Evolutionary conservation across 495 filamentous ascomycete species (phyloP).

Genomic region (Penicilliopsis zonata): DNA sequence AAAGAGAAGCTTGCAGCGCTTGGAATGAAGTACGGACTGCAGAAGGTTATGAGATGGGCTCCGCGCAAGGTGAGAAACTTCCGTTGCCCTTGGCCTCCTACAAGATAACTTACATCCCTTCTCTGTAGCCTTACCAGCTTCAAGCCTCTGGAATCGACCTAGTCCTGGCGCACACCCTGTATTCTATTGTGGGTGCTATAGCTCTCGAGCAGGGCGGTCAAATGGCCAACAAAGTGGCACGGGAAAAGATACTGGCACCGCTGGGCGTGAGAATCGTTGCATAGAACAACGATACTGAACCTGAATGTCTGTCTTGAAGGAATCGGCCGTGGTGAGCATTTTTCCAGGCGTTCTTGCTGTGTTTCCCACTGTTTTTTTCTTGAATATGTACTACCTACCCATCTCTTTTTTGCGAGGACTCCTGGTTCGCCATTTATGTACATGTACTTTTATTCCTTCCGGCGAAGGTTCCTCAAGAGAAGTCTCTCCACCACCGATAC

Average conservation of each 20-base stretch:
- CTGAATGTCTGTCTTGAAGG: constrained; percentile 4
- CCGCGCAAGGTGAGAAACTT: constrained; percentile 55
- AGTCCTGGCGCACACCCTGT: constrained; percentile 64
- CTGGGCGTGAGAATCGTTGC: constrained; percentile 28
- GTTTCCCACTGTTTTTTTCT: constrained; percentile 7
- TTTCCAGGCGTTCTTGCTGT: constrained; percentile 26
- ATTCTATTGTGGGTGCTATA: constrained; percentile 78
- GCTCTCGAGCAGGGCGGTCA: constrained; percentile 75
- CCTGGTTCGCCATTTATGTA: constrained; percentile 10
- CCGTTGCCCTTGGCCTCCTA: constrained; percentile 3
- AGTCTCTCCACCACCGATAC: no score
- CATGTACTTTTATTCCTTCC: constrained; percentile 15
- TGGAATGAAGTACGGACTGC: constrained; percentile 55
- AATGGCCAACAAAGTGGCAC: constrained; percentile 59
- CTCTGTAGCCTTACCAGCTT: constrained; percentile 64
- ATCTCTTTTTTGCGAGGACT: background rate
- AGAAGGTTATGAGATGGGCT: constrained; percentile 72
- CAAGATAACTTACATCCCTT: constrained; percentile 24
- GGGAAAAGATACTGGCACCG: constrained; percentile 60
- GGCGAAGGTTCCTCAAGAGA: no score
- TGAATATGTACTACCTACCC: constrained; percentile 9
- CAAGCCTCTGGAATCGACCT: constrained; percentile 55
- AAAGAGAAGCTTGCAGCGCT: constrained; percentile 51
- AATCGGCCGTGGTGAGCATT: constrained; percentile 20
- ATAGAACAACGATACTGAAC: constrained; percentile 9